Evolutionary conservation across 1,284 basidiomycete species (phyloP).

Genomic region (Phlebopus sp.): DNA sequence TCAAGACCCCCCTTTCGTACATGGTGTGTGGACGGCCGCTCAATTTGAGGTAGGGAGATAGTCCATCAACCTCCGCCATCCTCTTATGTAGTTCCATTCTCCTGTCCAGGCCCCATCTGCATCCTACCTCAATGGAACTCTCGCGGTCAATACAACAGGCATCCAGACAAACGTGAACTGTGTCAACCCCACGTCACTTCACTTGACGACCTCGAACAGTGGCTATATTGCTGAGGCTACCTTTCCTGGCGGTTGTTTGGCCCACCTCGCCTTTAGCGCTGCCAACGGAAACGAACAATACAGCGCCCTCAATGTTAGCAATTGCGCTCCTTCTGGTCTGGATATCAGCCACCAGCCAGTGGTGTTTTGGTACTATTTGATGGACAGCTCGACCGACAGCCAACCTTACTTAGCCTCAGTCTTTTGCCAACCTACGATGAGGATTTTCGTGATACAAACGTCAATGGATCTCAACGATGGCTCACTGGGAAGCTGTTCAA

Average conservation of each 20-base stretch:
- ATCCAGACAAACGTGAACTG: slow-evolving; percentile 50
- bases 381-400: slow-evolving; percentile 23
- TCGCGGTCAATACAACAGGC: slow-evolving; percentile 52
- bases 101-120: slow-evolving; percentile 34
- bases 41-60: slow-evolving; percentile 41
- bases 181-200: slow-evolving; percentile 34
- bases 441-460: slow-evolving; percentile 42
- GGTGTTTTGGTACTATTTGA: slow-evolving; percentile 60
- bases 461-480: slow-evolving; percentile 43
- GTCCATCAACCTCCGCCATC: too few species aligned
- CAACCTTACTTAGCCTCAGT: slow-evolving; percentile 44
- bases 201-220: slow-evolving; percentile 21
- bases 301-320: slow-evolving; percentile 41
- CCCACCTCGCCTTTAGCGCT: slow-evolving; percentile 38
- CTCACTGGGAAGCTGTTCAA: slow-evolving; percentile 37
- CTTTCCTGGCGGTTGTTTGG: slow-evolving; percentile 44
- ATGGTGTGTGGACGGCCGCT: slow-evolving; percentile 46
- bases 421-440: slow-evolving; percentile 54
- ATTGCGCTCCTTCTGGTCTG: slow-evolving; percentile 33
- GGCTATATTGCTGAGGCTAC: slow-evolving; percentile 39
- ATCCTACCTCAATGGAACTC: slow-evolving; percentile 46
- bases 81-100: not conserved
- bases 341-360: slow-evolving; percentile 50
- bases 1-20: slow-evolving; percentile 53
- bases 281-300: slow-evolving; percentile 43